Conservation (phyloP, 1,284 basidiomycete species). For the Porodaedalea pini region DNA sequence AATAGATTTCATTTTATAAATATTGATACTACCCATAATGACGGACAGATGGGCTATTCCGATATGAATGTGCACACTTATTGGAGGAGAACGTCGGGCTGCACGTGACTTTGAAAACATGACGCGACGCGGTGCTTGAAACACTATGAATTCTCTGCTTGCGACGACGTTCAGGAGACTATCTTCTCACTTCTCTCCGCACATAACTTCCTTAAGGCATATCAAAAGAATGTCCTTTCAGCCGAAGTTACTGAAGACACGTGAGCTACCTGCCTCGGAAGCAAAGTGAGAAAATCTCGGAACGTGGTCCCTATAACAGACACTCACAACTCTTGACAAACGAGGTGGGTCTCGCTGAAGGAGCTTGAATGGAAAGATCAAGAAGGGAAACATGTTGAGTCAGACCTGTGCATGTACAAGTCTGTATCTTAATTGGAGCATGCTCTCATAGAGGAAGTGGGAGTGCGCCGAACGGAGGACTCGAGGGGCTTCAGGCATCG, state of each 20-base stretch:
- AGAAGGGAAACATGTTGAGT: slow-evolving; percentile 72
- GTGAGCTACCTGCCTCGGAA: slow-evolving; percentile 51
- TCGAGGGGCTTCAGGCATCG: slow-evolving; percentile 38
- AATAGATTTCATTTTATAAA: too few relatives aligned
- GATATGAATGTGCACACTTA: too few relatives aligned
- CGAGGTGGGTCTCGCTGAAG: slow-evolving; percentile 72
- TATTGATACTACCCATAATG: too few relatives aligned
- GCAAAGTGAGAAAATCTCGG: slow-evolving; percentile 46
- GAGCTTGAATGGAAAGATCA: slow-evolving; percentile 74
- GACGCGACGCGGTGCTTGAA: too few relatives aligned
- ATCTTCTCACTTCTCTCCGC: too few relatives aligned
- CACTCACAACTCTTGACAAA: slow-evolving; percentile 60
- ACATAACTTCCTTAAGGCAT: too few relatives aligned
- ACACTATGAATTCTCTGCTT: too few relatives aligned
- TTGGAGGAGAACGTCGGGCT: too few relatives aligned
- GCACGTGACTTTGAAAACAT: too few relatives aligned
- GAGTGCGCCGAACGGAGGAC: slow-evolving; percentile 83
- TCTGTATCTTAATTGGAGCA: not conserved
- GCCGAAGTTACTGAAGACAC: slow-evolving; percentile 33
- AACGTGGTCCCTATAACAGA: slow-evolving; percentile 54
- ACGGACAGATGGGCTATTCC: too few relatives aligned
- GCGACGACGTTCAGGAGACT: too few relatives aligned
- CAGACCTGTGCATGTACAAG: slow-evolving; percentile 66
- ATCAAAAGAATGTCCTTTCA: slow-evolving; percentile 29
- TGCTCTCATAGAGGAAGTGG: slow-evolving; percentile 63